A percentile compares a stretch with the other conserved stretches of the same genome.
phyloP scores from a whole-genome alignment of 176 grass and related monocot genomes.

The Aegilops tauschii region DNA sequence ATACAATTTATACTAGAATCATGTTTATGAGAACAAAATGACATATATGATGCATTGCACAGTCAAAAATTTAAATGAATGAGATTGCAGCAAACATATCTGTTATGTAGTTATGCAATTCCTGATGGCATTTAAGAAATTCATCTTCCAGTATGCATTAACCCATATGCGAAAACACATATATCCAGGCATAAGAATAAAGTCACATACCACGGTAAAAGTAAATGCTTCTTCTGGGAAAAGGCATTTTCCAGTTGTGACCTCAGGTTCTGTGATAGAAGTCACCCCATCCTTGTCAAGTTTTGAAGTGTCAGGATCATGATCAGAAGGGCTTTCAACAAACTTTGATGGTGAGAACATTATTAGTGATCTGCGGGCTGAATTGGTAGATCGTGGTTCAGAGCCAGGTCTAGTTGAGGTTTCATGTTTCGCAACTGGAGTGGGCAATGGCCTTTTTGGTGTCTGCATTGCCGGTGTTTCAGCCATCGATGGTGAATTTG shows the following conservation, averaged over 20 bases:
- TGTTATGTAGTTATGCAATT: neutral
- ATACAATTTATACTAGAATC: neutral
- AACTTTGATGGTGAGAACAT: slow-evolving; percentile 56
- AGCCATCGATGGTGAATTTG: slow-evolving; percentile 29
- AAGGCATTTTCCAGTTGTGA: slow-evolving; percentile 30
- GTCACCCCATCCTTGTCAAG: neutral
- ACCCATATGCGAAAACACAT: neutral
- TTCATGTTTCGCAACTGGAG: slow-evolving; percentile 48
- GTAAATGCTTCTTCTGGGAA: slow-evolving; percentile 38
- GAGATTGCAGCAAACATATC: neutral
- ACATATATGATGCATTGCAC: neutral
- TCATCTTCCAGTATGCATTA: neutral
- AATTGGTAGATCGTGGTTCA: slow-evolving; percentile 64
- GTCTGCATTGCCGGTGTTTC: slow-evolving; percentile 63
- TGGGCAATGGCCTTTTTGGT: slow-evolving; percentile 67
- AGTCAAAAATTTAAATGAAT: neutral
- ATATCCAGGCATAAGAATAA: neutral
- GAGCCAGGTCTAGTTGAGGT: slow-evolving; percentile 32
- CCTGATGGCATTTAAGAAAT: neutral
- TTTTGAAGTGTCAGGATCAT: slow-evolving; percentile 15
- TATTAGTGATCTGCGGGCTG: slow-evolving; percentile 70
- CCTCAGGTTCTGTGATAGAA: slow-evolving; percentile 10
- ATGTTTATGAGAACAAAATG: neutral
- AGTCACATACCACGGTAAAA: slow-evolving; percentile 38
- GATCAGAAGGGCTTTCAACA: slow-evolving; percentile 29